A percentile compares a stretch with the other conserved stretches of the same genome.
Conservation (phyloP, 352 stramenopile genomes). For the Pythium plurisporium region DNA sequence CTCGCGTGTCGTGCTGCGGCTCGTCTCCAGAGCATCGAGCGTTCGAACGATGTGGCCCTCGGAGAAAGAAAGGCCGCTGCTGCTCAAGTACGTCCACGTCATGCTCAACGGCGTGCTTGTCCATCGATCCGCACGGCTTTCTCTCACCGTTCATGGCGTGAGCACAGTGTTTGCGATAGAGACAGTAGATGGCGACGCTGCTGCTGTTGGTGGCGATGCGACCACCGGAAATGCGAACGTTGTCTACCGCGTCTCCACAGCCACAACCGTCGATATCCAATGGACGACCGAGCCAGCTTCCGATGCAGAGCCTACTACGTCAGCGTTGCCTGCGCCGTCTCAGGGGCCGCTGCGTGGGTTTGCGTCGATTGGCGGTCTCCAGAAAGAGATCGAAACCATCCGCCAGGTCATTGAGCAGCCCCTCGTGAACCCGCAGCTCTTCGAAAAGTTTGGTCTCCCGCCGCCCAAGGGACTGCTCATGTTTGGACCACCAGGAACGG, state of each 20-base stretch:
- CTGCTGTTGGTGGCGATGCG: background rate
- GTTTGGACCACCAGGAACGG: constrained; percentile 94
- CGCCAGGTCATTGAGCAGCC: constrained; percentile 96
- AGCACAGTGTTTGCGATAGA: constrained; percentile 48
- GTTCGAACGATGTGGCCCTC: constrained; percentile 24
- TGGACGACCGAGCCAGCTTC: constrained; percentile 5
- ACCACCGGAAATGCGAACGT: background rate
- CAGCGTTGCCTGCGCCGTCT: background rate
- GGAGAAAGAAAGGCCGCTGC: constrained; percentile 48
- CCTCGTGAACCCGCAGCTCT: constrained; percentile 91
- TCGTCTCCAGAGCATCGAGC: constrained; percentile 30
- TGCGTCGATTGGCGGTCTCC: constrained; percentile 78
- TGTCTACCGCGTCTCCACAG: constrained; percentile 22
- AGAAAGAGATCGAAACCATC: constrained; percentile 92
- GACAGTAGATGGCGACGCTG: background rate
- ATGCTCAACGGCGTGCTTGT: constrained; percentile 70
- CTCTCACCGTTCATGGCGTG: constrained; percentile 55
- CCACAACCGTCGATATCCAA: background rate
- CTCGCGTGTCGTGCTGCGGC: constrained; percentile 28
- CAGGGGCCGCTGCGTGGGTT: constrained; percentile 63
- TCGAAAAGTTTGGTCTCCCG: constrained; percentile 91
- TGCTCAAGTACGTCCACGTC: constrained; percentile 48
- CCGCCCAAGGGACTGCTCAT: constrained; percentile 94
- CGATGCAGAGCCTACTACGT: constrained; percentile 4
- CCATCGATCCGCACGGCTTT: constrained; percentile 43